A percentile compares a stretch with the other conserved stretches of the same genome.
These are phyloP conservation scores for Umbilicus rupestris DNA, from an alignment of 164 flowering plant genomes.

Conservation along the genomic window DNA sequence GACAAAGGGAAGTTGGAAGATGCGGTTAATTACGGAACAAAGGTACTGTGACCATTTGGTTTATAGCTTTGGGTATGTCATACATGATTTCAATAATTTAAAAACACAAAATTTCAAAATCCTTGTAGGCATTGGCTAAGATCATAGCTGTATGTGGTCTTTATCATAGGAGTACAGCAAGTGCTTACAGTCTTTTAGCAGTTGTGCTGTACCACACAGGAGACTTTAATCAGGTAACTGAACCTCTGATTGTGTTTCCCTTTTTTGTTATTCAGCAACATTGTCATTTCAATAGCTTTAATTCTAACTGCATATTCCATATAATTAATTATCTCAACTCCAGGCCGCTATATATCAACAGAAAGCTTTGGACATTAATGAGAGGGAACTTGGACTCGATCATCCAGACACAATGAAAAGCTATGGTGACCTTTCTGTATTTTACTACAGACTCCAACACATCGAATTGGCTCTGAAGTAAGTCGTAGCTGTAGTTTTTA, in stretches of 20 bases:
- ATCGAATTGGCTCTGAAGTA: slow-evolving; percentile 84
- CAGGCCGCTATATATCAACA: slow-evolving; percentile 90
- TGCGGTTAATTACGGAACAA: slow-evolving; percentile 73
- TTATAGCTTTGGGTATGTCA: not conserved
- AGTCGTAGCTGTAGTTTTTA: slow-evolving; percentile 15
- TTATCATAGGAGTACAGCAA: slow-evolving; percentile 74
- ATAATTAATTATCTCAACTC: slow-evolving; percentile 7
- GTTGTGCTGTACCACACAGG: slow-evolving; percentile 91
- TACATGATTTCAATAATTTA: not conserved
- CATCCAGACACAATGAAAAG: slow-evolving; percentile 96
- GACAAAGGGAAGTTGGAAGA: slow-evolving; percentile 94
- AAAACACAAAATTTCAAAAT: slow-evolving; percentile 3
- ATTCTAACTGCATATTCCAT: not conserved
- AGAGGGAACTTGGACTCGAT: slow-evolving; percentile 91
- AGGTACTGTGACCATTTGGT: slow-evolving; percentile 30
- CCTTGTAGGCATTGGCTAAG: slow-evolving; percentile 59
- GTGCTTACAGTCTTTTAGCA: slow-evolving; percentile 89
- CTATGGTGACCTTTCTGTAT: slow-evolving; percentile 95
- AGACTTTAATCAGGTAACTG: slow-evolving; percentile 78
- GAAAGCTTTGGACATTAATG: slow-evolving; percentile 88
- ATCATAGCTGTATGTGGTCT: slow-evolving; percentile 90
- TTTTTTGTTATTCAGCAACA: not conserved
- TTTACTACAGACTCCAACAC: slow-evolving; percentile 85
- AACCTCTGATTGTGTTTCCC: not conserved
- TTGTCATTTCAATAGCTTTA: not conserved